Evolutionary conservation across 169 alveolate species (phyloP).

Genomic region (Cyclospora cayetanensis): DNA sequence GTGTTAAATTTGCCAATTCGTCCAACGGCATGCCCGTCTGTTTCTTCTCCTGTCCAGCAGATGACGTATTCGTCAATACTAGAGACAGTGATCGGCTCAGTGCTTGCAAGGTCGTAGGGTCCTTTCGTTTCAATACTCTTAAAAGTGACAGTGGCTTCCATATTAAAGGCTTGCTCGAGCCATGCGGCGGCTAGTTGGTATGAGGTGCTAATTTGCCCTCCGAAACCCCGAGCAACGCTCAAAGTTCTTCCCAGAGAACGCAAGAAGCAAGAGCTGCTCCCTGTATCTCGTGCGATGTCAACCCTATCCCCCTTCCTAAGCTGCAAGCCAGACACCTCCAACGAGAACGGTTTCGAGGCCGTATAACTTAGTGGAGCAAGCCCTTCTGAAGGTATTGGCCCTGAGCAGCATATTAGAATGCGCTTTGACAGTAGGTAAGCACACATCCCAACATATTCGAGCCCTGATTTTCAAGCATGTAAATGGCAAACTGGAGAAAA

Average conservation of each 20-base stretch:
- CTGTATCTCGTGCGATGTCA: not conserved
- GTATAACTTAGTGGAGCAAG: not conserved
- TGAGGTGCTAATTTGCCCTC: not conserved
- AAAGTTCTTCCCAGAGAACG: not conserved
- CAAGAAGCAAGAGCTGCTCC: not conserved
- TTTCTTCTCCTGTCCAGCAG: not conserved
- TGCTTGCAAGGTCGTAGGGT: not conserved
- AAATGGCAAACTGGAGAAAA: too few relatives aligned
- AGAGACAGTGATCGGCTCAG: not conserved
- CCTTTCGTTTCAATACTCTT: not conserved
- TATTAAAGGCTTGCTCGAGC: not conserved
- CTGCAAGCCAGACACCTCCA: not conserved
- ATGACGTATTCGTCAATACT: not conserved
- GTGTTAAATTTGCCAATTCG: not conserved
- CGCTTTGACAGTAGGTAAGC: too few relatives aligned
- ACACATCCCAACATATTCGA: too few relatives aligned
- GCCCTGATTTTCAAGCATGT: too few relatives aligned
- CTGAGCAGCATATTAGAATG: not conserved
- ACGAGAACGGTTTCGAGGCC: not conserved
- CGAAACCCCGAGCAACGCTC: not conserved
- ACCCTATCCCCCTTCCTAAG: not conserved
- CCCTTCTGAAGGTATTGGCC: not conserved
- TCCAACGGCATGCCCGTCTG: not conserved
- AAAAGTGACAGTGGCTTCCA: not conserved
- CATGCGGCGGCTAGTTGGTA: not conserved